Base-by-base conservation (phyloP, 164 flowering plant species). In the Vitis cinerea region DNA sequence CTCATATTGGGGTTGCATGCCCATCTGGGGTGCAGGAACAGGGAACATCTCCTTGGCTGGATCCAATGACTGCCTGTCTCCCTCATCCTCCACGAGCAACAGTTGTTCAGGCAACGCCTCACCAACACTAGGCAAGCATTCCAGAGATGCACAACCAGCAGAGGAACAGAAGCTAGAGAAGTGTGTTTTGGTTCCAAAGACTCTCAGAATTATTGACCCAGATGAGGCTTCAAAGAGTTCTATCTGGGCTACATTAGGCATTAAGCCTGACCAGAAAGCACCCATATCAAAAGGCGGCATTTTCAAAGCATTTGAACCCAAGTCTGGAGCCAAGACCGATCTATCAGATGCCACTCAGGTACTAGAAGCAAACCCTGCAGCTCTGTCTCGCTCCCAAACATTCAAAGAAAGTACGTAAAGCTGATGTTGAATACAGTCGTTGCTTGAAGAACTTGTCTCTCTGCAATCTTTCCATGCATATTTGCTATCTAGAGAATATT, bases 101-200 rank as follows among this genome's bases (percentile, higher is more conserved):
- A 71, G 79, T 69, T 59, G 77, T 74, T 76, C 82, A 27, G 80
- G 74, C 61, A 80, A 68, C 50, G 73, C 79, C 67, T 83, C 85
- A 2, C 80, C 81, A 56, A 83, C 74, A 52, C 70, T 84, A 14
- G 90, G 90, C 50, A 88, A 88, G 72, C 90, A 86, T 73, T 78
- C 74, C 0, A 79, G 92, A 73, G 90, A 88, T 37, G 53, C 69
- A 44, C 72, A 61, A 65, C 12, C 64, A 10, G 44, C 30, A 3
- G 74, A 56, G 0, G 88, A 81, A 61, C 84, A 75, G 53, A 80
- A 73, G 59, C 4, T 69, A 50, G 86, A 81, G 61, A 82, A 75
- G 65, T 67, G 59, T 71, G 47, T 82, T 14, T 75, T 79, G 78
- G 83, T 78, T 56, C 87, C 90, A 11, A 82, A 86, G 73, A 78